Percentiles rank a stretch among this genome's conserved stretches.
phyloP scores from a whole-genome alignment of 257 asterid genomes.

The Fraxinus anomala region DNA sequence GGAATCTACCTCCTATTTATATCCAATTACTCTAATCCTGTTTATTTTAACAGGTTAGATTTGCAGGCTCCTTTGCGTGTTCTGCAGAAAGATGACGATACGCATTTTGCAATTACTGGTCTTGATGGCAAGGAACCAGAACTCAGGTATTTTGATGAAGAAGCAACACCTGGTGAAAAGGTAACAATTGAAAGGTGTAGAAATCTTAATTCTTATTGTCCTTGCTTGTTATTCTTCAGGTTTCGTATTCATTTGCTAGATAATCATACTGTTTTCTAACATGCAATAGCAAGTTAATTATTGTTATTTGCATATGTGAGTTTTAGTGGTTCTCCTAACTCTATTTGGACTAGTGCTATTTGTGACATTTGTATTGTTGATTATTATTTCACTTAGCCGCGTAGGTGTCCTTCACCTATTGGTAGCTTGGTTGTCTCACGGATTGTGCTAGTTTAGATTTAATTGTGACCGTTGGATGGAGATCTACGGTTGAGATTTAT shows the following conservation, averaged over 20 bases:
- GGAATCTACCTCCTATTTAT: neutral
- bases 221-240: neutral
- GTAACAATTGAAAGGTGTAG: slow-evolving; percentile 39
- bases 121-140: slow-evolving; percentile 27
- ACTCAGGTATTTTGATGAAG: slow-evolving; percentile 22
- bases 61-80: slow-evolving; percentile 36
- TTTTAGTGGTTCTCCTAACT: too few species aligned
- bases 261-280: neutral
- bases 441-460: too few species aligned
- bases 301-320: neutral
- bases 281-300: neutral
- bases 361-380: too few species aligned
- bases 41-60: slow-evolving; percentile 26
- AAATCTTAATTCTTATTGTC: neutral
- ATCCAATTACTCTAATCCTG: neutral
- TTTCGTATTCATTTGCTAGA: neutral
- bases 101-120: slow-evolving; percentile 22
- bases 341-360: too few species aligned
- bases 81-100: slow-evolving; percentile 22
- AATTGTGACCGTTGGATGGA: too few species aligned
- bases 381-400: too few species aligned
- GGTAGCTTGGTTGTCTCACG: too few species aligned
- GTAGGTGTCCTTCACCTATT: too few species aligned
- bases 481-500: too few species aligned
- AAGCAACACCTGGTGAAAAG: slow-evolving; percentile 26